Evolutionary conservation across 495 filamentous ascomycete species (phyloP).

Genomic region (Oidiodendron maius): DNA sequence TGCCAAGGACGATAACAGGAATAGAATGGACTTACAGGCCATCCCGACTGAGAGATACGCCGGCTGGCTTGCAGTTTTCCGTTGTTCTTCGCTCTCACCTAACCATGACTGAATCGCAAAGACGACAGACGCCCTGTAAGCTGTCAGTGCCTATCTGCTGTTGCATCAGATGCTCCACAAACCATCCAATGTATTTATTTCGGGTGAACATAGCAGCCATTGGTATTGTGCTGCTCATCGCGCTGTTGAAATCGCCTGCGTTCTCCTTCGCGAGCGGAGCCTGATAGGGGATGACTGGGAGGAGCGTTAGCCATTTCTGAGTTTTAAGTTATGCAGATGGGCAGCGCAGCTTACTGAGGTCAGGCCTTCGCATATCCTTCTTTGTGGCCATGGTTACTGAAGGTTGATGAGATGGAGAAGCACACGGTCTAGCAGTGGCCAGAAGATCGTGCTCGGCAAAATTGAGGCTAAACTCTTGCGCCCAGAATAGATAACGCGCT

Average conservation of each 20-base stretch:
- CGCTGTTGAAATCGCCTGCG: conserved; percentile 47
- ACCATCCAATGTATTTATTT: conserved; percentile 89
- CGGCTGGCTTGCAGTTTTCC: conserved; percentile 62
- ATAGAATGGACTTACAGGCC: conserved; percentile 55
- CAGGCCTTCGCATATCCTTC: conserved; percentile 81
- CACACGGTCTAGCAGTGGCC: too few species aligned
- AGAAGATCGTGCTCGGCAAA: too few species aligned
- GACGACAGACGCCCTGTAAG: conserved; percentile 68
- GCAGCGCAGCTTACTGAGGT: conserved; percentile 62
- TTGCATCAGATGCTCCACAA: conserved; percentile 20
- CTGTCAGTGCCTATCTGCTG: conserved; percentile 6
- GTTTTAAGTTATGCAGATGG: not conserved
- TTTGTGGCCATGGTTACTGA: conserved; percentile 55
- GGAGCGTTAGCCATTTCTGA: not conserved
- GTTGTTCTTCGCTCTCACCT: conserved; percentile 72
- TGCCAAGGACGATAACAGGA: not conserved
- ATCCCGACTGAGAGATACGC: conserved; percentile 80
- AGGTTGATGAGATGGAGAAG: too few species aligned
- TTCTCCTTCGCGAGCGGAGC: conserved; percentile 39
- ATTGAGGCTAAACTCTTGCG: too few species aligned
- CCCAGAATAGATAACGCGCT: too few species aligned
- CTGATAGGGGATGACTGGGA: conserved; percentile 44
- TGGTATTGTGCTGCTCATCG: conserved; percentile 76
- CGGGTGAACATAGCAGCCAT: conserved; percentile 94
- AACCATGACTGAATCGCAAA: conserved; percentile 84